Evolutionary conservation across 73 alveolate species (phyloP), one percentile per base, ranked within the genome.

Genomic region (Paramecium primaurelia): DNA sequence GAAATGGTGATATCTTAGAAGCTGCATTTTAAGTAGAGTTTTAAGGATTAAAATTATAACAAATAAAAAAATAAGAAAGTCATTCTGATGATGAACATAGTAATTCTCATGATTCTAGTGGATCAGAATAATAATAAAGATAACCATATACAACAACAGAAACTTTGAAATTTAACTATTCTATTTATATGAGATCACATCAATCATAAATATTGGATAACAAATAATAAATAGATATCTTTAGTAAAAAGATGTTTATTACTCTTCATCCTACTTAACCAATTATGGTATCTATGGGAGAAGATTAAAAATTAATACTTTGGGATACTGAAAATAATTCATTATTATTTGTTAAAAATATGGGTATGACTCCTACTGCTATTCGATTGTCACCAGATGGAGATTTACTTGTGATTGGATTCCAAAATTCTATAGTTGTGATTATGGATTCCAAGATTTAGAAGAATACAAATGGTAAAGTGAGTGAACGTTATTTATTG

Each of bases 381-480:
- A 92, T 97, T 18, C 92, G 97, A 32, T 97, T 95, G 91, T 93
- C 98, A 40, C 99, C 99, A n/a, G 97, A 96, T 94, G 99, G 99
- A 4, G 96, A 96, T 92, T 93, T 93, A 45, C 51, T 97, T 16
- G 99, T 98, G n/a, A 96, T 97, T 16, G 99, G 99, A 45, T 95
- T 96, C 26, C 68, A 87, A 8, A 42, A 38, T 22, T 49, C 91
- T 0, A 25, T 80, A 8, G 91, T 80, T 44, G 58, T 95, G 20
- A 69, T 95, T 6, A 42, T 95, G 18, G 97, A 95, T 32, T 92
- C 97, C 1, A 88, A 94, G 60, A 89, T 80, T 5, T 14, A 80
- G 20, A 80, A 80, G 91, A 80, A 80, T 80, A 16, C 91, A 0
- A 80, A 45, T 71, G 91, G 91, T 0, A 80, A 80, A 80, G 47